phyloP scores from a whole-genome alignment of 1,139 yeast species.

The Taphrina sp. region DNA sequence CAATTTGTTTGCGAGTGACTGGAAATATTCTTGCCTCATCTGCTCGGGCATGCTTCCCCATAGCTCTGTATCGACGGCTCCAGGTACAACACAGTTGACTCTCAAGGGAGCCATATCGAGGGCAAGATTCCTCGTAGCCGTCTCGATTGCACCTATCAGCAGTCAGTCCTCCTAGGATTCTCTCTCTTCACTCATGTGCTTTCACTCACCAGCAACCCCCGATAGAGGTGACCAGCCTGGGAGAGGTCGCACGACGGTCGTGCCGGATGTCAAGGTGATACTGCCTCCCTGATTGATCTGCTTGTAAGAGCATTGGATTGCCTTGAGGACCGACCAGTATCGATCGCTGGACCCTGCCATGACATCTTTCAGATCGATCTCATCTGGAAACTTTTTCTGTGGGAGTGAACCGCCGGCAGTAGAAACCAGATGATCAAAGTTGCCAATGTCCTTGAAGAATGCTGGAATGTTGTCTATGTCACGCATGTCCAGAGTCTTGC shows the following conservation, averaged over 20 bases:
- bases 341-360: not conserved
- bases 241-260: not conserved
- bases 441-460: slow-evolving; percentile 53
- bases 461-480: not conserved
- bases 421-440: slow-evolving; percentile 43
- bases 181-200: no score
- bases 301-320: not conserved
- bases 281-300: slow-evolving; percentile 1
- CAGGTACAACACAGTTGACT: slow-evolving; percentile 81
- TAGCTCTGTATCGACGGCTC: slow-evolving; percentile 74
- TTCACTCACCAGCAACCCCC: not conserved
- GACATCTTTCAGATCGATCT: not conserved
- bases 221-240: slow-evolving; percentile 11
- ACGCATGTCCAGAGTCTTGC: slow-evolving; percentile 5
- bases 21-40: slow-evolving; percentile 45
- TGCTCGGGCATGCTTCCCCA: slow-evolving; percentile 59
- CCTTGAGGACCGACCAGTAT: slow-evolving; percentile 2
- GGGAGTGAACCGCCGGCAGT: slow-evolving; percentile 10
- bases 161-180: not conserved
- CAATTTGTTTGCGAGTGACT: not conserved
- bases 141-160: not conserved
- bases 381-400: not conserved
- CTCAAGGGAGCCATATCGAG: slow-evolving; percentile 81
- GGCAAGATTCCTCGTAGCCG: slow-evolving; percentile 50
- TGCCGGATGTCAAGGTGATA: slow-evolving; percentile 4